Evolutionary conservation across 148 eudicot genomes (phyloP).

Genomic region (Diospyros lotus): DNA sequence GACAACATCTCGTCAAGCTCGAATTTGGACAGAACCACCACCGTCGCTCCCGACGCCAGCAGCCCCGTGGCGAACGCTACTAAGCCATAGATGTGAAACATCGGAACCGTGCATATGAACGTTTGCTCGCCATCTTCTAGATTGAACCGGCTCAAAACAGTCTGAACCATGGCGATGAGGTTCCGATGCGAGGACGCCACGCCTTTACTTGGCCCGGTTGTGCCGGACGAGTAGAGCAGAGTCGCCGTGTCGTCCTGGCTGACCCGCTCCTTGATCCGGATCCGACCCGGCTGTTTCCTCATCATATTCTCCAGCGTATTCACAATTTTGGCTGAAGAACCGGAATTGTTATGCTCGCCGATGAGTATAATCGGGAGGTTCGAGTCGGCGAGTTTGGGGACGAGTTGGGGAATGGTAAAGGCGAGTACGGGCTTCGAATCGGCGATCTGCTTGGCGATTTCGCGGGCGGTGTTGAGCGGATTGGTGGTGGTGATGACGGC

Average conservation of each 20-base stretch:
- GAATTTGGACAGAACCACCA: conserved; percentile 71
- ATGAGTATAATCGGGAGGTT: conserved; percentile 44
- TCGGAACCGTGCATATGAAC: conserved; percentile 83
- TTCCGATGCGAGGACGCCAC: conserved; percentile 81
- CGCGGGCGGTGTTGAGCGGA: conserved; percentile 63
- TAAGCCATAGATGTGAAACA: conserved; percentile 93
- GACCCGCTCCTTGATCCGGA: conserved; percentile 49
- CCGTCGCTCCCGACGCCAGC: conserved; percentile 69
- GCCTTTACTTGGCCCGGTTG: conserved; percentile 93
- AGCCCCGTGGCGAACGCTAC: conserved; percentile 74
- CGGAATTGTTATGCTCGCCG: not conserved
- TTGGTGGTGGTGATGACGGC: conserved; percentile 86
- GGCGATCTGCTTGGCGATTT: conserved; percentile 56
- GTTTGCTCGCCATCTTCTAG: conserved; percentile 27
- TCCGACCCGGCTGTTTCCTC: conserved; percentile 26
- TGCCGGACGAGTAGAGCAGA: conserved; percentile 85
- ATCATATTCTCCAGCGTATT: conserved; percentile 46
- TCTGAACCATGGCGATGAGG: conserved; percentile 77
- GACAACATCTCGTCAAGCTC: conserved; percentile 71
- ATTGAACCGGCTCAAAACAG: conserved; percentile 36
- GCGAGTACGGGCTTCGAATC: conserved; percentile 70
- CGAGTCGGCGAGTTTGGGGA: conserved; percentile 39
- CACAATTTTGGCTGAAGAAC: conserved; percentile 25
- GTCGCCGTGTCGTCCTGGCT: conserved; percentile 71
- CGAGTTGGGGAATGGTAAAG: conserved; percentile 52